A percentile compares a stretch with the other conserved stretches of the same genome.
These are phyloP conservation scores for Poa pratensis DNA, from an alignment of 176 grass and related monocot species.

Conservation along the genomic window DNA sequence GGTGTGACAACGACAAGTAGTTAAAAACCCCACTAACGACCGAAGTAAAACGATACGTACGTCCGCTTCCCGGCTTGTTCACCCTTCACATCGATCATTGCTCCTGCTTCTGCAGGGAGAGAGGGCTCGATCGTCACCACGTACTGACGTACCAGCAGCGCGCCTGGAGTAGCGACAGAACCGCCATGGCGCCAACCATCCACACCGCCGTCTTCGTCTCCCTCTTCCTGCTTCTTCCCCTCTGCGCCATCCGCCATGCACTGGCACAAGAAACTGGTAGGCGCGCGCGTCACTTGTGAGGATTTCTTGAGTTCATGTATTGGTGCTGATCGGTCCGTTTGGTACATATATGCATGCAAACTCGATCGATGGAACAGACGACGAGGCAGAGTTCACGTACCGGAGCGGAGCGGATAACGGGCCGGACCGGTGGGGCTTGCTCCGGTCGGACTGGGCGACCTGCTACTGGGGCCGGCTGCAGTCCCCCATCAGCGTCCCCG, in stretches of 20 bases:
- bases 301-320: too few species aligned
- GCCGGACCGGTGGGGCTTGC: conserved; percentile 60
- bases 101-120: not conserved
- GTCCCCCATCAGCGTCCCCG: conserved; percentile 61
- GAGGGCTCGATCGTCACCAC: not conserved
- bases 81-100: not conserved
- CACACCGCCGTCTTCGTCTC: not conserved
- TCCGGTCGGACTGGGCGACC: conserved; percentile 54
- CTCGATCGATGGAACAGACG: conserved; percentile 27
- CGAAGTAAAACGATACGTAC: not conserved
- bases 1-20: conserved; percentile 4
- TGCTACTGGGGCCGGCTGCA: conserved; percentile 58
- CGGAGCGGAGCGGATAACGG: conserved; percentile 33
- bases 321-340: not conserved
- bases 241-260: conserved; percentile 1
- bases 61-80: not conserved
- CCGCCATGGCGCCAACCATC: too few species aligned
- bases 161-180: not conserved
- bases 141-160: too few species aligned
- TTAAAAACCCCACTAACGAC: not conserved
- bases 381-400: conserved; percentile 70
- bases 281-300: too few species aligned
- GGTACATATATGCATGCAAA: not conserved
- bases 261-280: conserved; percentile 49
- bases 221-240: not conserved